These are phyloP conservation scores for Metarhizium brunneum DNA, from an alignment of 2,329 filamentous ascomycete species.

Conservation along the genomic window DNA sequence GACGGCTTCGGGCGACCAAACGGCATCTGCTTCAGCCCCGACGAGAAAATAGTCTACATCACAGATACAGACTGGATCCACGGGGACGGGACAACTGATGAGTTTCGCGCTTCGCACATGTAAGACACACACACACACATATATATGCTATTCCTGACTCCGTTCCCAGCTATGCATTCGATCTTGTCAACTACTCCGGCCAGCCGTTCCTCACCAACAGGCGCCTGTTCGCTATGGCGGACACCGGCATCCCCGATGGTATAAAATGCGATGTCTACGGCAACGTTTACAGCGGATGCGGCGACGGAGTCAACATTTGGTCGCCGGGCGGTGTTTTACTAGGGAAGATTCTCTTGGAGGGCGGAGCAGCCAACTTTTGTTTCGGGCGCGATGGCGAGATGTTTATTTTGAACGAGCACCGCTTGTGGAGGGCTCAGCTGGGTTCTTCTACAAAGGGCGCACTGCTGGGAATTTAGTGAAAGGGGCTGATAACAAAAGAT, in stretches of 20 bases:
- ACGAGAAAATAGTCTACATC: conserved; percentile 33
- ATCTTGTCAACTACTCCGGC: conserved; percentile 15
- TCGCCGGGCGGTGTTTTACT: conserved; percentile 34
- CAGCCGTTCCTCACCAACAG: conserved; percentile 36
- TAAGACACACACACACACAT: conserved; percentile 8
- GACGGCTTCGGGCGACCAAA: conserved; percentile 39
- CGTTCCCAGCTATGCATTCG: conserved; percentile 22
- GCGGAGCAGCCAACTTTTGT: conserved; percentile 36
- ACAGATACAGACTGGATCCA: conserved; percentile 30
- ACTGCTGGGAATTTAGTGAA: conserved; percentile 8
- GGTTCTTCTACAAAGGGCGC: conserved; percentile 10
- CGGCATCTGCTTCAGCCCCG: conserved; percentile 36
- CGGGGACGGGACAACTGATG: conserved; percentile 23
- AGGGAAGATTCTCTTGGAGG: conserved; percentile 32
- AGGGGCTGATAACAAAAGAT: too few species aligned
- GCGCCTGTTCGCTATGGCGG: conserved; percentile 40
- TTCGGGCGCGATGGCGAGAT: conserved; percentile 34
- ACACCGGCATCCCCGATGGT: conserved; percentile 35
- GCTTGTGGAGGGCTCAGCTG: conserved; percentile 26
- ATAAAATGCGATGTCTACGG: conserved; percentile 37
- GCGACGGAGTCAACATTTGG: conserved; percentile 41
- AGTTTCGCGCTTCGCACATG: conserved; percentile 15
- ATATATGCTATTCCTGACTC: neutral
- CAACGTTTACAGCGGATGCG: conserved; percentile 39
- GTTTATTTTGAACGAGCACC: conserved; percentile 38